Conservation (phyloP, 1,139 yeast species). For the Scheffersomyces insectosa region DNA sequence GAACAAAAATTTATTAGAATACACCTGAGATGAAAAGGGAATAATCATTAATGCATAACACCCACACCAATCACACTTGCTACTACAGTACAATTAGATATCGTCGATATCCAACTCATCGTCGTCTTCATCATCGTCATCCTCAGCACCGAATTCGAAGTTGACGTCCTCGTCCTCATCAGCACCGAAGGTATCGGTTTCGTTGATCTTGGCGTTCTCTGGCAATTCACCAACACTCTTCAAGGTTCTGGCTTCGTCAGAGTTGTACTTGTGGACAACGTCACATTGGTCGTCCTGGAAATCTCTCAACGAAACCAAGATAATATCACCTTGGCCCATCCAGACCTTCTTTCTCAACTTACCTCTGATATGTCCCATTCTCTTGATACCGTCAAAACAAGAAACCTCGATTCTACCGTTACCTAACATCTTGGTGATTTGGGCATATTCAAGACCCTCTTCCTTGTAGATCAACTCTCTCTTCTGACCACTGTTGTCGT, state of each 20-base stretch:
- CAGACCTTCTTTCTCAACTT: constrained; percentile 99
- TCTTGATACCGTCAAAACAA: constrained; percentile 90
- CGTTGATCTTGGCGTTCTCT: constrained; percentile 94
- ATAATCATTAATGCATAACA: neutral
- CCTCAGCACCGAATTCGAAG: constrained; percentile 97
- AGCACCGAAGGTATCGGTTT: constrained; percentile 95
- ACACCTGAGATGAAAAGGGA: neutral
- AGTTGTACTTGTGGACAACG: constrained; percentile 93
- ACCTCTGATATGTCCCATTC: constrained; percentile 98
- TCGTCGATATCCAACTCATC: constrained; percentile 79
- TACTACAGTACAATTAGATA: constrained; percentile 41
- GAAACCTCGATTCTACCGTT: constrained; percentile 94
- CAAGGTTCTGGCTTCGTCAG: constrained; percentile 97
- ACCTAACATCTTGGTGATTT: constrained; percentile 97
- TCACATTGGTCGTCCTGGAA: constrained; percentile 99
- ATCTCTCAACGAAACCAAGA: constrained; percentile 92
- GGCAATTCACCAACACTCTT: constrained; percentile 97
- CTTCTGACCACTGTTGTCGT: constrained; percentile 86
- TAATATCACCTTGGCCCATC: constrained; percentile 99
- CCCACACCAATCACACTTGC: neutral
- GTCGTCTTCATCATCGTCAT: constrained; percentile 73
- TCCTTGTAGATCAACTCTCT: constrained; percentile 91
- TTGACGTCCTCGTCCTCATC: constrained; percentile 97
- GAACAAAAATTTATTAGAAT: neutral
- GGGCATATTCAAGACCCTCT: constrained; percentile 98